These are phyloP conservation scores for Aspergillus homomorphus DNA, from an alignment of 495 filamentous ascomycete genomes.

Conservation along the genomic window DNA sequence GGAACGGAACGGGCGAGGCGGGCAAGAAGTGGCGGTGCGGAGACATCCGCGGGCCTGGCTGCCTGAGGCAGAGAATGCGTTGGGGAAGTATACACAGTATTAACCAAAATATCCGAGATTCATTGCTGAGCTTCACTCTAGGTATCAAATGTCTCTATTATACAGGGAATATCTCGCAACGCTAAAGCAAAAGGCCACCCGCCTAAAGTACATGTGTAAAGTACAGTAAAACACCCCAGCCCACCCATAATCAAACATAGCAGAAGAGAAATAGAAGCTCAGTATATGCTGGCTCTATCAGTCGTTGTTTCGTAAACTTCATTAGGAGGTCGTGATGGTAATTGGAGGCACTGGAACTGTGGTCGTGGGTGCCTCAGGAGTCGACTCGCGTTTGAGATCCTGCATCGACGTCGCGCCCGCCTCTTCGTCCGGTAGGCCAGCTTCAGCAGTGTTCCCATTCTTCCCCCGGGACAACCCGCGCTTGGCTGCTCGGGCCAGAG, in stretches of 20 bases:
- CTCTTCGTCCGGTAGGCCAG: conserved; percentile 13
- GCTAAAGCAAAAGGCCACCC: not conserved
- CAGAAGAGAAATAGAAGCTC: not conserved
- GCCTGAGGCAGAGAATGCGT: conserved; percentile 27
- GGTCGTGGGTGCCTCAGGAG: conserved; percentile 21
- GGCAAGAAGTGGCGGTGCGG: conserved; percentile 20
- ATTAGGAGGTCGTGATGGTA: conserved; percentile 35
- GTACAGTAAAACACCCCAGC: not conserved
- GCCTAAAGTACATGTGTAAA: not conserved
- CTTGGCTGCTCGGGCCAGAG: conserved; percentile 24
- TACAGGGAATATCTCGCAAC: not conserved
- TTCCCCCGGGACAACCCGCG: conserved; percentile 10
- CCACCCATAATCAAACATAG: not conserved
- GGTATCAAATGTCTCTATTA: not conserved
- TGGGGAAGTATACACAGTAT: not conserved
- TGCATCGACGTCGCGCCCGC: conserved; percentile 5
- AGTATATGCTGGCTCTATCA: not conserved
- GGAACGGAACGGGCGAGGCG: conserved; percentile 1
- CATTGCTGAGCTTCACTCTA: not conserved
- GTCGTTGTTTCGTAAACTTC: conserved; percentile 12
- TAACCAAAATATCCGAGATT: not conserved
- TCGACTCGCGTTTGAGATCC: conserved; percentile 14
- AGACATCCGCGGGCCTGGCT: conserved; percentile 8
- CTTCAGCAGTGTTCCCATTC: not conserved
- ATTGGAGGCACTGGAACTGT: conserved; percentile 34